Evolutionary conservation across 345 rosid genomes (phyloP), one percentile per base, ranked within the genome.

Genomic region (Brassica cretica): DNA sequence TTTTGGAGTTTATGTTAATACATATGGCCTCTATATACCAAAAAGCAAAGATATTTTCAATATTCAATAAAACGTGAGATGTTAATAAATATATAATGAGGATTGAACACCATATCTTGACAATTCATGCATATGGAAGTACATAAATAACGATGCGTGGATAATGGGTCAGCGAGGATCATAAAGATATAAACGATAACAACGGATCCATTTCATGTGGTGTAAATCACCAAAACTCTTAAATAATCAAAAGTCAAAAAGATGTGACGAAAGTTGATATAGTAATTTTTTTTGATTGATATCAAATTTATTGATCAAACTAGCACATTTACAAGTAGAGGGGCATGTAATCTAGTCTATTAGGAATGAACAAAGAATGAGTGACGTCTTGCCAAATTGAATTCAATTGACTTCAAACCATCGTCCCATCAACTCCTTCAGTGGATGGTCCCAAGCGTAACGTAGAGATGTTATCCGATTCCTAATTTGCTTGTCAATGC

Each of bases 181-280:
- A 75, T 80, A 39, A 80, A 69, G 82, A 80, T 74, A 55, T 63
- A 74, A 46, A 80, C 82, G 82, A 75, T 80, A 80, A 74, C 71
- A 80, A 64, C 72, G 82, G 82, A 80, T 80, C 79, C 24, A 70
- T 69, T 75, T 74, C 76, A 80, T 80, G 79, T 75, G 83, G 68
- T 74, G 21, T 80, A 71, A 79, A 79, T 2, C 46, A 33, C 74
- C 59, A 61, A 24, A 33, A 49, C 78, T 62, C 68, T 67, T 61
- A 10, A 44, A 61, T 62, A 63, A 30, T 59, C 4, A 16, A 73
- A 78, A 73, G 74, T 68, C 78, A 78, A 72, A 64, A 53, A 78
- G 15, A 33, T 67, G 72, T 71, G 2, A 30, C 5, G 62, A 56
- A 56, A 71, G 76, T 64, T 64, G 71, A 64, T 5, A 24, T 64